Conservation (phyloP, 805 yeast species). For the Lipomyces starkeyi region DNA sequence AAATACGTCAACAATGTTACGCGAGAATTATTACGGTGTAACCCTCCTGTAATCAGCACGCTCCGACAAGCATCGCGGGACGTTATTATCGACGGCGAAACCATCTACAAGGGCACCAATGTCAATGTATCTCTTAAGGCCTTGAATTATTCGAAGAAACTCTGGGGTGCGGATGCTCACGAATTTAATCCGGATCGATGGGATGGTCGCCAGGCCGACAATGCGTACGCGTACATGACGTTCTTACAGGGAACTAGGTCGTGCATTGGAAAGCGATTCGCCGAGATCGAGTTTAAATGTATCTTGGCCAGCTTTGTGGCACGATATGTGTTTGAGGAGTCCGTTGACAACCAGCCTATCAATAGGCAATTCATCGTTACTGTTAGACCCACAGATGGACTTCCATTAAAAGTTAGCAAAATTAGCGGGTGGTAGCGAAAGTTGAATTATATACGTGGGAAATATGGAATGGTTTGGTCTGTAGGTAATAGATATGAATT, state of each 20-base stretch:
- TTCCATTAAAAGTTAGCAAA: constrained; percentile 24
- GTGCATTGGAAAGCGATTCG: constrained; percentile 31
- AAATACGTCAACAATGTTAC: not conserved
- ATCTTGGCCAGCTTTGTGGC: constrained; percentile 23
- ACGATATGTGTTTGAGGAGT: constrained; percentile 21
- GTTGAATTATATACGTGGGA: not conserved
- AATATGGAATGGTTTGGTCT: not conserved
- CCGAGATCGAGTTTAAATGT: constrained; percentile 29
- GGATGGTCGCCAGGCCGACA: constrained; percentile 27
- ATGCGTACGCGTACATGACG: constrained; percentile 25
- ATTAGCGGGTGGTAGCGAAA: constrained; percentile 24
- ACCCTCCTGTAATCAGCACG: not conserved
- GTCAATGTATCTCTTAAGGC: constrained; percentile 7
- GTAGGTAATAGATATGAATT: not conserved
- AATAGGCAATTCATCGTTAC: constrained; percentile 20
- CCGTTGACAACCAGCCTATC: constrained; percentile 18
- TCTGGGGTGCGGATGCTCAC: constrained; percentile 32
- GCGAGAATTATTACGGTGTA: not conserved
- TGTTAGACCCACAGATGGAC: constrained; percentile 23
- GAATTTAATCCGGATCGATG: constrained; percentile 34
- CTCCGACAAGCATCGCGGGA: not conserved
- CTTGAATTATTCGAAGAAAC: constrained; percentile 9
- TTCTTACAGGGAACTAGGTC: constrained; percentile 28
- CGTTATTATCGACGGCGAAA: not conserved
- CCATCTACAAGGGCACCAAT: constrained; percentile 2